Base-by-base conservation (phyloP, 73 alveolate species). In the Paraurostyla sp. region DNA sequence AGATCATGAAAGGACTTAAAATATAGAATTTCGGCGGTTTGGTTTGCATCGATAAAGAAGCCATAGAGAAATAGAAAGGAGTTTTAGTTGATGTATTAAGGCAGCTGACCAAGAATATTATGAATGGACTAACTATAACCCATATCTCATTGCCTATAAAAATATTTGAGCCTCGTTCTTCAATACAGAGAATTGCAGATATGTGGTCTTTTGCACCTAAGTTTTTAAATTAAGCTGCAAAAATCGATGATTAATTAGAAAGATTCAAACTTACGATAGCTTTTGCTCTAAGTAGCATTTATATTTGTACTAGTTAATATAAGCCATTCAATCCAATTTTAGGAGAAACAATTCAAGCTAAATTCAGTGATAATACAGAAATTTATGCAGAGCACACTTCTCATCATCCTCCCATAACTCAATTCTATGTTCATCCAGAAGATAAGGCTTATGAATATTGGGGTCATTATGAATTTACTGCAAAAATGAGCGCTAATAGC, bases 281-380 rank as follows among this genome's bases (percentile, higher is more conserved):
- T 30, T 80, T 91, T 33, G 85, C 90, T 16, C 40, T 96, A 7
- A 40, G 93, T 7, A 86, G 92, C 42, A 84, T 92, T 59, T 87
- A 90, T 41, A 81, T 94, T 65, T 27, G 85, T 0, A 36, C 76
- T 11, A 45, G 69, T 22, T 56, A 59, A 38, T 16, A 41, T 16
- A 89, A 89, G 30, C 98, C 98, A n/a, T 93, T 95, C 90, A 95
- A 95, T 60, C 98, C 98, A 20, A 73, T 95, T 36, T 83, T 95
- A 33, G 98, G 98, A 46, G 98, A 95, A 87, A 95, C 98, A 0
- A 76, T 58, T 27, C 95, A 95, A 88, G 97, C 96, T 7, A 50
- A 45, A 18, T 84, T 88, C 65, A 76, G 76, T 52, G 93, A 95
- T 58, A 97, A 97, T 0, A 63, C 93, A 29, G 36, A 78, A 71